Evolutionary conservation across 2,329 filamentous ascomycete genomes (phyloP).

Genomic region (Ophiostoma pallidulum): DNA sequence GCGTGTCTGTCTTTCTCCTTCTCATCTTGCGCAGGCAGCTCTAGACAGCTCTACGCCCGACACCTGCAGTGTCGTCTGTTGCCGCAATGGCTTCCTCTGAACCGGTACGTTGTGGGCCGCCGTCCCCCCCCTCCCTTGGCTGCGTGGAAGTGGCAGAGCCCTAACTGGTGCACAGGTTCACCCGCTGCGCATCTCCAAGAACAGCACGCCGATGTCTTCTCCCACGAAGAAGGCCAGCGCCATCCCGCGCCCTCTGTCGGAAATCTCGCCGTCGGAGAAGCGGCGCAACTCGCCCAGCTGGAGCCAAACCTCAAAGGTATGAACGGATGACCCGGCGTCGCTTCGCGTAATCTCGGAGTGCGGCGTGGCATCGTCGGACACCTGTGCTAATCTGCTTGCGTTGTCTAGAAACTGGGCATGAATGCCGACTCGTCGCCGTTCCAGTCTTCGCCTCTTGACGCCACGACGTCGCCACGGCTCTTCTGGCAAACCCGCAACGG

Average conservation of each 20-base stretch:
- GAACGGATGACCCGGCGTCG: slow-evolving; percentile 7
- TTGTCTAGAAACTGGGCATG: slow-evolving; percentile 54
- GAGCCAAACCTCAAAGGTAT: slow-evolving; percentile 66
- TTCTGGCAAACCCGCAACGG: slow-evolving; percentile 78
- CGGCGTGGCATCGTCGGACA: not conserved
- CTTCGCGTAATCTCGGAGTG: too few relatives aligned
- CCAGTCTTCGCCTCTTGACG: slow-evolving; percentile 68
- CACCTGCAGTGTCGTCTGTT: not conserved
- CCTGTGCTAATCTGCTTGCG: too few relatives aligned
- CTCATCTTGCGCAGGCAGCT: not conserved
- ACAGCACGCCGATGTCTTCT: slow-evolving; percentile 49
- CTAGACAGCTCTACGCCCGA: not conserved
- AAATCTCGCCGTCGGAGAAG: slow-evolving; percentile 77
- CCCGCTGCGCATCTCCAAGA: slow-evolving; percentile 66
- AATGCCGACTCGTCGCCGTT: slow-evolving; percentile 72
- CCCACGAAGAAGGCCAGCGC: slow-evolving; percentile 54
- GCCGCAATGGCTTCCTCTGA: slow-evolving; percentile 16
- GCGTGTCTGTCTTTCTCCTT: not conserved
- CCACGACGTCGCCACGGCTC: slow-evolving; percentile 63
- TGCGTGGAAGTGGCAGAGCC: not conserved
- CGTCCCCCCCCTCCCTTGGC: not conserved
- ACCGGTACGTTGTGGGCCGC: slow-evolving; percentile 11
- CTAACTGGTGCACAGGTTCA: slow-evolving; percentile 45
- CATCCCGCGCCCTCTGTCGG: slow-evolving; percentile 68
- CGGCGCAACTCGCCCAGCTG: slow-evolving; percentile 89